phyloP scores from a whole-genome alignment of 495 filamentous ascomycete genomes.

The Penicillium canariense region DNA sequence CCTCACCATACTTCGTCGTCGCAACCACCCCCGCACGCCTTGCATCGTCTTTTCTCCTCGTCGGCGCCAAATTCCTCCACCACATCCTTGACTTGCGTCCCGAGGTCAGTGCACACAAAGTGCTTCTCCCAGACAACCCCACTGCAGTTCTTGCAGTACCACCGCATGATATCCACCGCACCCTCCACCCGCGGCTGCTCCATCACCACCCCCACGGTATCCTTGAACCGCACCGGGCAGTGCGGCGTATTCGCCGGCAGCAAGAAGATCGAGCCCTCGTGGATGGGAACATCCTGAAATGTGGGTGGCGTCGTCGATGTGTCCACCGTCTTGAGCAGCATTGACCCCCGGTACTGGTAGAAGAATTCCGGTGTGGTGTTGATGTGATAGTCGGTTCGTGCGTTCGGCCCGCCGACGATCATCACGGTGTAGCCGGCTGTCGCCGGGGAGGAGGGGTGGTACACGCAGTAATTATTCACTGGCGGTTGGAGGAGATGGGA shows the following conservation, averaged over 20 bases:
- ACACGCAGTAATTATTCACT: conserved; percentile 96
- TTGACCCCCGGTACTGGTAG: conserved; percentile 89
- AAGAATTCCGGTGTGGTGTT: conserved; percentile 97
- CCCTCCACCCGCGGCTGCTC: conserved; percentile 76
- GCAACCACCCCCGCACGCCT: conserved; percentile 75
- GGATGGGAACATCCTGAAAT: conserved; percentile 83
- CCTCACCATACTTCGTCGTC: conserved; percentile 41
- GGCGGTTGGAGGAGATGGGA: conserved; percentile 91
- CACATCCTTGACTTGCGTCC: conserved; percentile 95
- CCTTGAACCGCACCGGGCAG: conserved; percentile 65
- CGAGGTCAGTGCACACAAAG: conserved; percentile 88
- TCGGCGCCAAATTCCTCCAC: conserved; percentile 77
- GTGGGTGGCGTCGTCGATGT: conserved; percentile 46
- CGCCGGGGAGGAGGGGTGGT: conserved; percentile 55
- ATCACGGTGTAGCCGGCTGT: conserved; percentile 50
- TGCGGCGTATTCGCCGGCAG: conserved; percentile 90
- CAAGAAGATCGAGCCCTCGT: conserved; percentile 92
- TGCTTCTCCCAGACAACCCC: conserved; percentile 78
- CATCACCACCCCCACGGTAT: conserved; percentile 80
- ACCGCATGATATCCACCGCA: conserved; percentile 76
- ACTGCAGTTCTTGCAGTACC: conserved; percentile 70
- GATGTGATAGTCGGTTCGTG: conserved; percentile 97
- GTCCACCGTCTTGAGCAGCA: conserved; percentile 90
- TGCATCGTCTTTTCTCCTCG: conserved; percentile 71
- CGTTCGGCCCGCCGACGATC: conserved; percentile 97